Conservation (phyloP, 371 early-diverging fungal genomes). For the Mortierella sp. region DNA sequence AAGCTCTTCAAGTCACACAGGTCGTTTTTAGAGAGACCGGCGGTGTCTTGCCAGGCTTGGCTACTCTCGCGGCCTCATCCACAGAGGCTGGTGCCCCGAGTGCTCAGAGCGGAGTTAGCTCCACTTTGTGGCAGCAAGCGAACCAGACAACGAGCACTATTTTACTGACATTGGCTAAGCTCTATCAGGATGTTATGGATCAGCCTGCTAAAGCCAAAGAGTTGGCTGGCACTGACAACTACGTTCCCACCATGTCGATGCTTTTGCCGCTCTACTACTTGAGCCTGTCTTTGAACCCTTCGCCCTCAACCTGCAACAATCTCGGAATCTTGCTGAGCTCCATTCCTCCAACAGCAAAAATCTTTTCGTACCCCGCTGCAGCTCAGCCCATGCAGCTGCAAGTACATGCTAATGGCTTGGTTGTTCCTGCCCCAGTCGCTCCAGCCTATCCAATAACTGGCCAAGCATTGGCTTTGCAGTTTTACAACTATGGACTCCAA, state of each 20-base stretch:
- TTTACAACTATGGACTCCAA: conserved; percentile 89
- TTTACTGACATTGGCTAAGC: conserved; percentile 86
- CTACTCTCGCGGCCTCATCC: conserved; percentile 49
- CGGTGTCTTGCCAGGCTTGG: conserved; percentile 75
- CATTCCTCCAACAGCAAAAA: conserved; percentile 72
- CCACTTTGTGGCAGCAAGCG: conserved; percentile 66
- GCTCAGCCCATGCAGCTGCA: conserved; percentile 56
- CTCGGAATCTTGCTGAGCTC: conserved; percentile 86
- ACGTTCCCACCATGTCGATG: conserved; percentile 70
- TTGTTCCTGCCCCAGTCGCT: conserved; percentile 57
- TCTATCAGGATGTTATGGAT: conserved; percentile 84
- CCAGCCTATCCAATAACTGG: conserved; percentile 65
- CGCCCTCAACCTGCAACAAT: conserved; percentile 92
- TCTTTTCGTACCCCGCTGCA: conserved; percentile 41
- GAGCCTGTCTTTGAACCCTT: conserved; percentile 82
- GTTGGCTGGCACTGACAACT: conserved; percentile 58
- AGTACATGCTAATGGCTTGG: conserved; percentile 43
- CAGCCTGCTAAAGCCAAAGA: conserved; percentile 60
- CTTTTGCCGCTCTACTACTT: conserved; percentile 88
- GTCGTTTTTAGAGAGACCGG: conserved; percentile 71
- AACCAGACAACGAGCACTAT: conserved; percentile 85
- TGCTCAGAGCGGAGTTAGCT: conserved; percentile 23
- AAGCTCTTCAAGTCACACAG: conserved; percentile 69
- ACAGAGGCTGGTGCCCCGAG: conserved; percentile 31
- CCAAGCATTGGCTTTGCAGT: conserved; percentile 80